Base-by-base conservation (phyloP, 1,284 basidiomycete species). In the Porodaedalea pini region DNA sequence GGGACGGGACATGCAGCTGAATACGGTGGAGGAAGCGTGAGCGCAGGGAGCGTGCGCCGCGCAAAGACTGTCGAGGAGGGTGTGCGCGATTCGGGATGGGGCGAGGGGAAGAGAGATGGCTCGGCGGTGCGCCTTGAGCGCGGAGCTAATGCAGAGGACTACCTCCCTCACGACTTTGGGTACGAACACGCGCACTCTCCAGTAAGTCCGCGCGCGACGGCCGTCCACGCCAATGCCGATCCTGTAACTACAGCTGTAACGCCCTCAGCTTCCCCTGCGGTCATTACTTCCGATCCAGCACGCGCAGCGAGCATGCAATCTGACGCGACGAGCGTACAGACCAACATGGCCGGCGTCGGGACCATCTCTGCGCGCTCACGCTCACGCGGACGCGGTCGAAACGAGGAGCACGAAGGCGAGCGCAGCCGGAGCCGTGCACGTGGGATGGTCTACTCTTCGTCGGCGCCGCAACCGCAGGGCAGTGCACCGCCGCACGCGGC, bases 271-370 rank as follows among this genome's bases (percentile, higher is more conserved):
- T 5, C 41, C 4, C 21, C 4, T 19, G 4, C 41, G n/a, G 11
- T 3, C 4, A 21, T 19, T 11, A 13, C 10, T 13, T 44, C 41
- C 2, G 41, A n/a, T n/a, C 5, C n/a, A 4, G 21, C 21, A n/a
- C 10, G 3, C 21, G 11, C 21, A n/a, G n/a, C 41, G n/a, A 48
- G 48, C 29, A 37, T 23, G 27, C 13, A 15, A 7, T 40, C 51
- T 4, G 39, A 41, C 17, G 23, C 51, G 25, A 29, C 45, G 5
- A 45, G 43, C 11, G 3, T 19, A n/a, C 41, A 31, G 4, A 45
- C 41, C 8, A 57, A 57, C 45, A 44, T 57, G 41, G 56, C 56
- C 3, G 56, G 56, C 25, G 56, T 57, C 6, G 56, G 56, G 2
- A 57, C 56, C 15, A 10, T 51, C 27, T 31, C 41, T 29, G 43